Evolutionary conservation across 441 rosid species (phyloP), one percentile per base, ranked within the genome.

Genomic region (Croton setiger): DNA sequence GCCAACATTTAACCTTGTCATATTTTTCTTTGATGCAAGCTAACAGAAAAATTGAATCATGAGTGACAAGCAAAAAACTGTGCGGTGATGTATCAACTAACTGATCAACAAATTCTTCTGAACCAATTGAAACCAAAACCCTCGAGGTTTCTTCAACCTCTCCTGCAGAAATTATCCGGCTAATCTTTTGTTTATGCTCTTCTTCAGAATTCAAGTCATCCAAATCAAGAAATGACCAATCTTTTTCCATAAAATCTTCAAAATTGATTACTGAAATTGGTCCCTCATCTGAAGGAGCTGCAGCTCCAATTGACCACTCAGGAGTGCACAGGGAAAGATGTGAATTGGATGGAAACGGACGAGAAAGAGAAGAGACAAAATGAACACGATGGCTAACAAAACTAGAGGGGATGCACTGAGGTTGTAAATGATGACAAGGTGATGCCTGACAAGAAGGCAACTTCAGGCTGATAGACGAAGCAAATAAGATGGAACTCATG

Each of bases 1-100:
- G 97, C 99, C 97, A 94, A 78, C 99, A 94, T 76, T 88, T 90
- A 60, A 90, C 86, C 52, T 84, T 67, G 67, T 91, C 97, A 67
- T 90, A 80, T 59, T 84, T 91, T 60, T 90, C 98, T 77, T 90
- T 94, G 48, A 90, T 76, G 70, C 82, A 74, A 51, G 96, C 97
- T 49, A 94, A 80, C 35, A 78, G 65, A 18, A 94, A 85, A 51
- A 94, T 87, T 5, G 97, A 94, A 68, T 94, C 96, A 69, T 94
- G 98, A 53, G 86, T 88, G 56, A 86, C 86, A 72, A 86, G 90
- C 82, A 89, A 76, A 72, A 84, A 78, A 69, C 79, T 80, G 66
- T 77, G 67, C 18, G 85, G 80, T n/a, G 85, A 83, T 48, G 83
- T 71, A 47, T 87, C 90, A 64, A 83, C 83, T 66, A 91, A 64